Percentiles rank a stretch among this genome's conserved stretches.
Evolutionary conservation across 495 filamentous ascomycete genomes (phyloP).

Genomic region (Penicillium herquei): DNA sequence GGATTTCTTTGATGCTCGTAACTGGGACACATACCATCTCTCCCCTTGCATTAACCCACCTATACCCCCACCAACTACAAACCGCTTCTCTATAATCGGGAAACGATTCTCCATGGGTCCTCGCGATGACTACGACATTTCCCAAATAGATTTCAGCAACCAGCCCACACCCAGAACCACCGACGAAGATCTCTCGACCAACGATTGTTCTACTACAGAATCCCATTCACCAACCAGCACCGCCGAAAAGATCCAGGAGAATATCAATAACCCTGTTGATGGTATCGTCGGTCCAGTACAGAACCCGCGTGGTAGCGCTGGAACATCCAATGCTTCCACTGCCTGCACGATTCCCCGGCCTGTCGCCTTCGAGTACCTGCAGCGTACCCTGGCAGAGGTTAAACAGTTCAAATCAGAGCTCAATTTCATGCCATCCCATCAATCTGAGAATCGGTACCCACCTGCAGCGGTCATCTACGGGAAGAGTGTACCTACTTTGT

Average conservation of each 20-base stretch:
- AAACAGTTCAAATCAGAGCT: slow-evolving; percentile 74
- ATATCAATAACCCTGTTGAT: slow-evolving; percentile 26
- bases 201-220: too few relatives aligned
- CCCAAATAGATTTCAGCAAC: background rate
- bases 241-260: slow-evolving; percentile 10
- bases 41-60: slow-evolving; percentile 70
- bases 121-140: slow-evolving; percentile 15
- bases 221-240: background rate
- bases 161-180: background rate
- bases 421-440: slow-evolving; percentile 55
- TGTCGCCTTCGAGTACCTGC: slow-evolving; percentile 68
- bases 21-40: slow-evolving; percentile 76
- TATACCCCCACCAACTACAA: slow-evolving; percentile 47
- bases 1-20: slow-evolving; percentile 77
- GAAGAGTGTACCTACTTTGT: slow-evolving; percentile 82
- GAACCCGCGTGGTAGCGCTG: slow-evolving; percentile 26
- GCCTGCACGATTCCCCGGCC: slow-evolving; percentile 48
- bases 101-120: slow-evolving; percentile 40
- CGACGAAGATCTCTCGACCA: slow-evolving; percentile 8
- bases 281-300: slow-evolving; percentile 35
- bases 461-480: slow-evolving; percentile 84
- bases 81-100: slow-evolving; percentile 33
- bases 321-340: slow-evolving; percentile 37
- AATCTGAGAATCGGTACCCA: slow-evolving; percentile 69
- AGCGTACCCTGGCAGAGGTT: slow-evolving; percentile 68